phyloP scores from a whole-genome alignment of 345 rosid species.

The Turnera subulata region DNA sequence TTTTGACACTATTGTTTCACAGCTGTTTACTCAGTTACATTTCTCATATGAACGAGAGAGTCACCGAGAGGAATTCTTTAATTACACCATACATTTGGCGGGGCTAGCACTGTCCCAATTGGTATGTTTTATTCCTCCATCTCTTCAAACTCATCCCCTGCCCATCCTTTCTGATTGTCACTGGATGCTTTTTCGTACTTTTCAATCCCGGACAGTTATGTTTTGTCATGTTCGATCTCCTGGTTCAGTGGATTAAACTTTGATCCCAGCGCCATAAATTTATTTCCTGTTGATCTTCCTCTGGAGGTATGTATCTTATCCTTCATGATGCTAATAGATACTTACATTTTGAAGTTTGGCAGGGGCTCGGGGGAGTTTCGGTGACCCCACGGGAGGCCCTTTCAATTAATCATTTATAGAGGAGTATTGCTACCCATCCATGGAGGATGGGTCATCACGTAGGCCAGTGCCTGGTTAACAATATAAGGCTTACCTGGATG shows the following conservation, averaged over 20 bases:
- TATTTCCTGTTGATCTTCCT: slow-evolving; percentile 61
- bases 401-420: too few relatives aligned
- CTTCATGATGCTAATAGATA: neutral
- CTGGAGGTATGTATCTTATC: slow-evolving; percentile 47
- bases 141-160: neutral
- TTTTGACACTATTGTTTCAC: slow-evolving; percentile 17
- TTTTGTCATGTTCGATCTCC: neutral
- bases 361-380: too few relatives aligned
- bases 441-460: too few relatives aligned
- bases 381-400: too few relatives aligned
- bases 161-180: neutral
- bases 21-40: slow-evolving; percentile 95
- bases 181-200: neutral
- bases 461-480: too few relatives aligned
- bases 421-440: too few relatives aligned
- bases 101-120: slow-evolving; percentile 53
- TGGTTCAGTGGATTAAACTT: slow-evolving; percentile 66
- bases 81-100: slow-evolving; percentile 94
- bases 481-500: too few relatives aligned
- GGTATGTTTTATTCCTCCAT: slow-evolving; percentile 30
- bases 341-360: neutral
- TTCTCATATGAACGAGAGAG: slow-evolving; percentile 99
- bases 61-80: slow-evolving; percentile 94
- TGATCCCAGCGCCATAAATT: slow-evolving; percentile 56
- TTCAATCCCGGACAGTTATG: neutral